A percentile compares a stretch with the other conserved stretches of the same genome.
These are phyloP conservation scores for Conticribra guillardii DNA, from an alignment of 108 stramenopile species.

Conservation along the genomic window DNA sequence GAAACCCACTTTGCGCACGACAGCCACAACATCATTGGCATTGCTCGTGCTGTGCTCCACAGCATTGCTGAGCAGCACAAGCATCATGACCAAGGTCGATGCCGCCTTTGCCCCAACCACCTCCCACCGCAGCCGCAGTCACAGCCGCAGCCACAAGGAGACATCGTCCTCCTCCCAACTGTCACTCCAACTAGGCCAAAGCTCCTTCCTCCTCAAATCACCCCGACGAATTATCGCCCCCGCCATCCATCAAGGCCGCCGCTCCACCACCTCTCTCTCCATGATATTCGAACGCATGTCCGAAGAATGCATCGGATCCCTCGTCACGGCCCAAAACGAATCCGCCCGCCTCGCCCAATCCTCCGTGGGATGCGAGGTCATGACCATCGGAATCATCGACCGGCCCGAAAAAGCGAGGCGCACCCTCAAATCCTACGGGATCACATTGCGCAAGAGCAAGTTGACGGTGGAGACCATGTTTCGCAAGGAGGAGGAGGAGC, in stretches of 20 bases:
- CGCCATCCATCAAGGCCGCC: background rate
- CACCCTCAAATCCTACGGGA: conserved; percentile 56
- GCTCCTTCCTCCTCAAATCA: conserved; percentile 9
- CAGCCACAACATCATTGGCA: no score
- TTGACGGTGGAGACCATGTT: conserved; percentile 45
- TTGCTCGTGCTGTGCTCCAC: no score
- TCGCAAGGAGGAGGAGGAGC: conserved; percentile 41
- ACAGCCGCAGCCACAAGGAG: no score
- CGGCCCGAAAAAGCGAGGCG: conserved; percentile 64
- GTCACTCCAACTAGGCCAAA: background rate
- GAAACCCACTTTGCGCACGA: no score
- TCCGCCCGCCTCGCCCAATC: conserved; percentile 51
- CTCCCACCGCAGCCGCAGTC: no score
- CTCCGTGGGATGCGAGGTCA: conserved; percentile 59
- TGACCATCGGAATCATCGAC: conserved; percentile 65
- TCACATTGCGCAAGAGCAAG: conserved; percentile 47
- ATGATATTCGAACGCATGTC: conserved; percentile 77
- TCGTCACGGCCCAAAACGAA: conserved; percentile 62
- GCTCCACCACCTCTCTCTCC: conserved; percentile 29
- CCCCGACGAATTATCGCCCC: background rate
- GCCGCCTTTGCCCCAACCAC: no score
- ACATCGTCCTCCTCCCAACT: conserved; percentile 6
- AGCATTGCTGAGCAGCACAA: no score
- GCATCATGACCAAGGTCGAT: no score
- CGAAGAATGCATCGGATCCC: conserved; percentile 71